Conservation (phyloP, 768 basidiomycete genomes). For the Mycena leptocephala region DNA sequence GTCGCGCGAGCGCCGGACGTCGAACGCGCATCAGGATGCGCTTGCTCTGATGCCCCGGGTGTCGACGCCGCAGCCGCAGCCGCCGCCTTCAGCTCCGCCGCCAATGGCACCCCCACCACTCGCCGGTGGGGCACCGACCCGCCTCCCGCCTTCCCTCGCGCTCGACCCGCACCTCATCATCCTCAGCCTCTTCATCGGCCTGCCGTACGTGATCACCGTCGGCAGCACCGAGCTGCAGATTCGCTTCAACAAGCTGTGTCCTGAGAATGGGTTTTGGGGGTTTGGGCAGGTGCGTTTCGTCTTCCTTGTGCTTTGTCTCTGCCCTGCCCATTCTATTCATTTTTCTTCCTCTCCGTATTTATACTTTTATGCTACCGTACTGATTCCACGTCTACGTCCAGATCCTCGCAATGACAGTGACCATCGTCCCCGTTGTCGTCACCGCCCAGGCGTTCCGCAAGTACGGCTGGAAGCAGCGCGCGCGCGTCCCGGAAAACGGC, state of each 20-base stretch:
- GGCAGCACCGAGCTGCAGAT: conserved; percentile 39
- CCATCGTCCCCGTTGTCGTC: conserved; percentile 29
- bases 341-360: neutral
- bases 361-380: neutral
- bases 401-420: conserved; percentile 32
- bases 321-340: no score
- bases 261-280: conserved; percentile 38
- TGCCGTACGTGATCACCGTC: conserved; percentile 23
- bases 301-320: neutral
- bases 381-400: no score
- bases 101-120: no score
- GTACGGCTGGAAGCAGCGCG: conserved; percentile 29
- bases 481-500: no score
- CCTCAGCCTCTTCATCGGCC: conserved; percentile 11
- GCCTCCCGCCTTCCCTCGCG: conserved; percentile 23
- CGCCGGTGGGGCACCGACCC: neutral
- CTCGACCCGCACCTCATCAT: conserved; percentile 29
- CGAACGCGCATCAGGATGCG: no score
- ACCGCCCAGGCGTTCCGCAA: conserved; percentile 29
- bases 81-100: neutral
- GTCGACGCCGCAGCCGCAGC: neutral
- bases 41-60: no score
- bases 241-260: conserved; percentile 32
- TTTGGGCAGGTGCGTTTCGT: conserved; percentile 44
- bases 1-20: no score